A percentile compares a stretch with the other conserved stretches of the same genome.
phyloP scores from a whole-genome alignment of 257 asterid genomes.

The Ophiorrhiza pumila region DNA sequence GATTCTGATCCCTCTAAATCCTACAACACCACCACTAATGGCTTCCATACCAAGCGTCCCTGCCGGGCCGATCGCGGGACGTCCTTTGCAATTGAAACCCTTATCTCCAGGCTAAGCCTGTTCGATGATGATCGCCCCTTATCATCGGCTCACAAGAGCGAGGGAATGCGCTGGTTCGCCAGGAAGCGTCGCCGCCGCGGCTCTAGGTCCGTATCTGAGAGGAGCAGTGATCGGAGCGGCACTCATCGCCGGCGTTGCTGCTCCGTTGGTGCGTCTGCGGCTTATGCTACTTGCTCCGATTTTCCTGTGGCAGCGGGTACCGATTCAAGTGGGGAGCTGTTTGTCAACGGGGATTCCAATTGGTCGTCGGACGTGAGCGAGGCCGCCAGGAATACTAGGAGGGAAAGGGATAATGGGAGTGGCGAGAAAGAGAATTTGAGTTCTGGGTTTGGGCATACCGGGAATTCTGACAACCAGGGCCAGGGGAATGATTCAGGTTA shows the following conservation, averaged over 20 bases:
- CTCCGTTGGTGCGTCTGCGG: constrained; percentile 84
- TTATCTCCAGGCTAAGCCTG: constrained; percentile 76
- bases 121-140: constrained; percentile 64
- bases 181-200: constrained; percentile 79
- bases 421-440: constrained; percentile 52
- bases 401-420: constrained; percentile 51
- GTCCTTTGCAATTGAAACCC: constrained; percentile 66
- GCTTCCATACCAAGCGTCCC: constrained; percentile 66
- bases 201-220: constrained; percentile 82
- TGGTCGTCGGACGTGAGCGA: constrained; percentile 97
- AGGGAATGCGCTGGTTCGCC: constrained; percentile 46
- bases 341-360: constrained; percentile 66
- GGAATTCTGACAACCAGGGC: constrained; percentile 54
- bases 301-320: constrained; percentile 78
- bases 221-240: constrained; percentile 85
- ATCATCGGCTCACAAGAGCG: constrained; percentile 42
- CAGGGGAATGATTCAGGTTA: constrained; percentile 85
- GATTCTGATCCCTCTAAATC: constrained; percentile 56
- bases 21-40: constrained; percentile 23
- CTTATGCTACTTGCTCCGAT: constrained; percentile 87
- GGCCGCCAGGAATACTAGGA: constrained; percentile 48
- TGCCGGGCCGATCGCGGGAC: constrained; percentile 79
- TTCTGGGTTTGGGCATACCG: constrained; percentile 50
- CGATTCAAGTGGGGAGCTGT: constrained; percentile 95
- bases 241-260: constrained; percentile 46